Conservation (phyloP, 768 basidiomycete species). For the Hypholoma sublateritium region DNA sequence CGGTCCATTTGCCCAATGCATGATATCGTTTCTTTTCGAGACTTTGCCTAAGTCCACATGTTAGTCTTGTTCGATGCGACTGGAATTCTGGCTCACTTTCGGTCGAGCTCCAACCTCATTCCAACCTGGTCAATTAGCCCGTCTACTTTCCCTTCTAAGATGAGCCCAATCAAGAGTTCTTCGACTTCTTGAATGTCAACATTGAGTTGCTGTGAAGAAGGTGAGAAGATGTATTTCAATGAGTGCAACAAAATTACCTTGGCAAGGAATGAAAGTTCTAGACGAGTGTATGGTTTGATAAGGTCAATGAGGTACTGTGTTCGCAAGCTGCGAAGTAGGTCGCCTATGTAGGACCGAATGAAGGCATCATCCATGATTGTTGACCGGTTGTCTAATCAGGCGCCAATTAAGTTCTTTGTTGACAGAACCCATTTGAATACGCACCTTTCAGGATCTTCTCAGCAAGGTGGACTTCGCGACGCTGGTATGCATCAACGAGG, state of each 20-base stretch:
- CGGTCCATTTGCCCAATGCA: conserved; percentile 81
- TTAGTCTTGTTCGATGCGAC: conserved; percentile 8
- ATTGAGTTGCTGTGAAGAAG: conserved; percentile 77
- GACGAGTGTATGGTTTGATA: conserved; percentile 94
- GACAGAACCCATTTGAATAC: conserved; percentile 8
- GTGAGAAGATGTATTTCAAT: neutral
- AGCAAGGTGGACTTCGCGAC: conserved; percentile 94
- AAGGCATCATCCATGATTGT: conserved; percentile 97
- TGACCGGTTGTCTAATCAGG: conserved; percentile 73
- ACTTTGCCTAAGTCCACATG: conserved; percentile 57
- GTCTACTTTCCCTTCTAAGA: conserved; percentile 95
- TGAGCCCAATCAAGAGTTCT: conserved; percentile 88
- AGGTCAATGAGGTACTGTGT: conserved; percentile 98
- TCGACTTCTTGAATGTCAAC: conserved; percentile 92
- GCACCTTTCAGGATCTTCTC: conserved; percentile 91
- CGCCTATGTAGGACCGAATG: conserved; percentile 94
- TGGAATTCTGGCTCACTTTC: conserved; percentile 57
- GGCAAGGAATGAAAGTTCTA: conserved; percentile 91
- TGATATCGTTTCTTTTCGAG: conserved; percentile 85
- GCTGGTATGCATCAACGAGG: conserved; percentile 94
- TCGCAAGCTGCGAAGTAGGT: conserved; percentile 88
- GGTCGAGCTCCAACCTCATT: conserved; percentile 88
- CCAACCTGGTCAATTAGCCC: conserved; percentile 97
- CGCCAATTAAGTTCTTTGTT: neutral
- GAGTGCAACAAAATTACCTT: conserved; percentile 51